A percentile compares a stretch with the other conserved stretches of the same genome.
Conservation (phyloP, 768 basidiomycete species). For the Boletus subparvulus region DNA sequence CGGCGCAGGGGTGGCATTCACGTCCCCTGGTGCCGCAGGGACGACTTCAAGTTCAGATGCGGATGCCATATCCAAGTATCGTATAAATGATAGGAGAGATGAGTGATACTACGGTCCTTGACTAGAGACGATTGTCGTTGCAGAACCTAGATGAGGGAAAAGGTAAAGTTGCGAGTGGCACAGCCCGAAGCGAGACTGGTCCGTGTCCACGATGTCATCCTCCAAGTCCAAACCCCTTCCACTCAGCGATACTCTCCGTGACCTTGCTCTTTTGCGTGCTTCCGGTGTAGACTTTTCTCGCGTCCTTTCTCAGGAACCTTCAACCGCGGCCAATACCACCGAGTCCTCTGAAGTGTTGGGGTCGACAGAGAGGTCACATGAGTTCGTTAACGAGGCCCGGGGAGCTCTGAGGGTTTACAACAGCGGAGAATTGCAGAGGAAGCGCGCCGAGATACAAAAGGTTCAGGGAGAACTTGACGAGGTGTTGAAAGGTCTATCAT, state of each 20-base stretch:
- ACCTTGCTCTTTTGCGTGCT: slow-evolving; percentile 69
- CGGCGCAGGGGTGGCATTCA: background rate
- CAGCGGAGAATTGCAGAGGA: slow-evolving; percentile 48
- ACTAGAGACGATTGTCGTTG: background rate
- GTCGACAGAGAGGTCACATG: slow-evolving; percentile 47
- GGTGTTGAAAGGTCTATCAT: slow-evolving; percentile 37
- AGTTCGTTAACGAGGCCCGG: slow-evolving; percentile 59
- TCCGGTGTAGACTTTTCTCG: slow-evolving; percentile 46
- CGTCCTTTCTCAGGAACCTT: slow-evolving; percentile 22
- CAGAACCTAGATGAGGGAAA: background rate
- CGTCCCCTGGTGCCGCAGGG: background rate
- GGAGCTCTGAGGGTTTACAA: slow-evolving; percentile 47
- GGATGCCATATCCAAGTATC: slow-evolving; percentile 16
- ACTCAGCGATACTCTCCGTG: slow-evolving; percentile 58
- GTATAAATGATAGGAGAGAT: background rate
- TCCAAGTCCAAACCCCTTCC: slow-evolving; percentile 47
- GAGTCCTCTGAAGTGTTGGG: slow-evolving; percentile 12
- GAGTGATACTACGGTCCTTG: too few relatives aligned
- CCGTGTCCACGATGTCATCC: slow-evolving; percentile 17
- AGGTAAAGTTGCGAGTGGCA: background rate
- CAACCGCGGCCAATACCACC: background rate
- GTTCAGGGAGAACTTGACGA: slow-evolving; percentile 57
- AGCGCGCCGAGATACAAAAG: slow-evolving; percentile 55
- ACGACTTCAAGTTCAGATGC: slow-evolving; percentile 5
- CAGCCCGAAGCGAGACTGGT: background rate